Percentiles rank a stretch among this genome's conserved stretches.
Conservation (phyloP, 1,284 basidiomycete genomes). For the Lignosus rhinocerotis region DNA sequence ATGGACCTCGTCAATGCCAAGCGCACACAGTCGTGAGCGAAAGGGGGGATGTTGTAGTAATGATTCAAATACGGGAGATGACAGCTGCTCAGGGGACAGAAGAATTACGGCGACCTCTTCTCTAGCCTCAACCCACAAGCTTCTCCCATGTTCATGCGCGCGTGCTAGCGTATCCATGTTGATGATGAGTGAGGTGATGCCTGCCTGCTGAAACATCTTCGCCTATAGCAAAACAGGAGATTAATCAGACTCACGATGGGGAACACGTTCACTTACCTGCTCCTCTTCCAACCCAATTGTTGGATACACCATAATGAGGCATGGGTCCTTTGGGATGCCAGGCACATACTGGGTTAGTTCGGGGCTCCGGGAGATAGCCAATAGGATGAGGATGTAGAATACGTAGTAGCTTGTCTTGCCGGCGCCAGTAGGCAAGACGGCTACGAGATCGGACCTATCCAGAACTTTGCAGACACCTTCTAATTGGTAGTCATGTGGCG, state of each 20-base stretch:
- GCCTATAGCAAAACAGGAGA: too few relatives aligned
- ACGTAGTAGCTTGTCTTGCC: slow-evolving; percentile 17
- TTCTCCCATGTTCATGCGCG: slow-evolving; percentile 11
- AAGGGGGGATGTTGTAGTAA: slow-evolving; percentile 18
- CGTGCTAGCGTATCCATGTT: slow-evolving; percentile 26
- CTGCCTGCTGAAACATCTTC: too few relatives aligned
- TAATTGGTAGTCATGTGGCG: slow-evolving; percentile 22
- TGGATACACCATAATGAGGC: slow-evolving; percentile 17
- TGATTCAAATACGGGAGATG: slow-evolving; percentile 13
- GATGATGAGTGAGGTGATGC: slow-evolving; percentile 19
- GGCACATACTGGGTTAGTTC: too few relatives aligned
- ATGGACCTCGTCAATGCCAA: slow-evolving; percentile 28
- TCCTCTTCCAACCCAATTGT: slow-evolving; percentile 21
- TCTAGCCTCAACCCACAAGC: slow-evolving; percentile 25
- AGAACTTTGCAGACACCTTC: slow-evolving; percentile 16
- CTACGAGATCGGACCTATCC: slow-evolving; percentile 15
- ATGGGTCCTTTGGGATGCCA: slow-evolving; percentile 17
- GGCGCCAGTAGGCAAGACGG: slow-evolving; percentile 10
- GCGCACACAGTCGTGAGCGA: slow-evolving; percentile 3
- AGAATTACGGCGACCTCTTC: slow-evolving; percentile 22
- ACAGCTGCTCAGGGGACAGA: slow-evolving; percentile 33
- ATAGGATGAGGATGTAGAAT: slow-evolving; percentile 17
- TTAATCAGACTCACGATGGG: background rate
- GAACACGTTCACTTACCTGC: slow-evolving; percentile 9
- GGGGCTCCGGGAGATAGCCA: slow-evolving; percentile 1